Base-by-base conservation (phyloP, 2,329 filamentous ascomycete species). In the Aspergillus chevalieri region DNA sequence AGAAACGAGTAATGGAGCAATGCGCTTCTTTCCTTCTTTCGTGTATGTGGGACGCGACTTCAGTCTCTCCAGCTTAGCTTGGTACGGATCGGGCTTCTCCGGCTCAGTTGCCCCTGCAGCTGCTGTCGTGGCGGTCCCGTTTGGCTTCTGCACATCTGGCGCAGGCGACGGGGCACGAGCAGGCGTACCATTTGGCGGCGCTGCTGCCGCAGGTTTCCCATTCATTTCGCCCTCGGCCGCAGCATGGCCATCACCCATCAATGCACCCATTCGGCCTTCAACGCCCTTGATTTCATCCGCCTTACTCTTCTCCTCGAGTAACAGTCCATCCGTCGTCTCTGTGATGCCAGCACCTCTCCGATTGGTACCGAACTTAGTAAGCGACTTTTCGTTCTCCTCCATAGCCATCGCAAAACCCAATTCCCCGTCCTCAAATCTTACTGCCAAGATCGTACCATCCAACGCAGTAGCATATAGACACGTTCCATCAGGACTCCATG, bases 1-100 rank as follows among this genome's bases (percentile, higher is more conserved):
- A 0, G 92, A 95, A 6, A 98, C 89, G 10, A 98, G 78, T 55
- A 98, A 77, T 1, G 93, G 93, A 3, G 90, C 88, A 48, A 98
- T 92, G 48, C 93, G 82, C 73, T 98, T 98, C 73, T 93, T 97
- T 26, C 93, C 93, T 57, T 98, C 92, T 66, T 96, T 97, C 0
- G 89, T 95, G 52, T 96, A 85, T 0, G 92, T 96, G 3, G 97
- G 91, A 47, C 93, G 82, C 54, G 92, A 89, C 70, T 97, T 97
- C 55, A 97, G 72, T 54, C 81, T 80, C 57, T 86, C 83, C 3
- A 86, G 67, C 57, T 82, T 82, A 14, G 74, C 77, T 51, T 75
- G 73, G 56, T 79, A 80, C 9, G 78, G 76, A 57, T 86, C 82
- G 3, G 66, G 65, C 52, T 72, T 71, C 24, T 67, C 62, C 12